Evolutionary conservation across 805 yeast genomes (phyloP), one percentile per base, ranked within the genome.

Genomic region (Kodamaea kaohsiungensis): DNA sequence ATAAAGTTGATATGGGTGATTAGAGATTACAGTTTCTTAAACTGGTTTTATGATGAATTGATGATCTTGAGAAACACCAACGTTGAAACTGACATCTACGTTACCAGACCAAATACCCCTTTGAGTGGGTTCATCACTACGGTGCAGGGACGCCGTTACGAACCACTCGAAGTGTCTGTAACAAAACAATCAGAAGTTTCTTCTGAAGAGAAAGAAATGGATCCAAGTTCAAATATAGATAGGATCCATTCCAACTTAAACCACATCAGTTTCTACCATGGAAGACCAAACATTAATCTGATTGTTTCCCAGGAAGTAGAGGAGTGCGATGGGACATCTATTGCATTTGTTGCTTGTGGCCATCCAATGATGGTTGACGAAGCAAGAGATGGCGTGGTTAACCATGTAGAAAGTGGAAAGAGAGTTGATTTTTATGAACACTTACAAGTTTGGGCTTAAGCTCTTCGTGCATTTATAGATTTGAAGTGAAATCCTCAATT

Each of bases 401-500:
- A 71, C 43, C 65, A 78, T 53, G 65, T 84, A 50, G 68, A 73
- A 35, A 54, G 61, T 16, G 65, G 76, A 13, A 72, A 78, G 48
- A 77, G 88, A 45, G 80, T 88, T 16, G 92, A 87, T 56, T 85
- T 85, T 62, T 85, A 76, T 63, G 96, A 90, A 65, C 92, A 88
- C 63, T 77, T 87, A 48, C 91, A 87, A 70, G 76, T 80, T 12
- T 89, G 96, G 96, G 72, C 78, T 0, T 73, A 58, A 38, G 42
- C 42, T 2, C 22, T 19, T 16, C 45, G 19, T 15, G n/a, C 19
- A 40, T 40, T 40, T 15, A 16, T 17, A 16, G 25, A 40, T 17
- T 39, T 39, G 2, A 9, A n/a, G 18, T 15, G 17, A 15, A 39
- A 39, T 13, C 15, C 2, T 12, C 3, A 39, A 7, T 18, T 8